Conservation (phyloP, 2,329 filamentous ascomycete genomes). For the Ilyonectria sp. region DNA sequence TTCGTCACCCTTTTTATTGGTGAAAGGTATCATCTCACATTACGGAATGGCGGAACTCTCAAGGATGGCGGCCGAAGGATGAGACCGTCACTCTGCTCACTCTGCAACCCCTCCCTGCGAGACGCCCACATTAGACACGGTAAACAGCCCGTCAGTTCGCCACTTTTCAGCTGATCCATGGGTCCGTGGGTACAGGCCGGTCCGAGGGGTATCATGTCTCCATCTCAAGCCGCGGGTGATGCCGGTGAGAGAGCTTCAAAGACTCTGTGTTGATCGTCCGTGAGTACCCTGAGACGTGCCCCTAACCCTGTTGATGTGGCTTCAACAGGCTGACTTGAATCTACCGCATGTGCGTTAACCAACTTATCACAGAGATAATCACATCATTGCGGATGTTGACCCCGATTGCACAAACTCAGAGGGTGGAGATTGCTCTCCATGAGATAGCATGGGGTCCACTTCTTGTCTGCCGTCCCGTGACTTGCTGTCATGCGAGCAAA, state of each 20-base stretch:
- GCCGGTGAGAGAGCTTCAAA: slow-evolving; percentile 1
- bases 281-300: slow-evolving; percentile 1
- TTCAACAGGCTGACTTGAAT: not conserved
- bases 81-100: slow-evolving; percentile 1
- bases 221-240: not conserved
- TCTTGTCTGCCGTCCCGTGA: not conserved
- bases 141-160: not conserved
- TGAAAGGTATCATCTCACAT: slow-evolving; percentile 1
- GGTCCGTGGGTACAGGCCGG: slow-evolving; percentile 1
- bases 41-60: not conserved
- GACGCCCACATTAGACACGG: not conserved
- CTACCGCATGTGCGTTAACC: slow-evolving; percentile 1
- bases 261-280: slow-evolving; percentile 1
- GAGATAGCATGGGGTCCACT: not conserved
- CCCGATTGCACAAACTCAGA: not conserved
- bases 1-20: slow-evolving; percentile 1
- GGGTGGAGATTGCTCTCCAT: not conserved
- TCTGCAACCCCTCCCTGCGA: slow-evolving; percentile 1
- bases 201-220: not conserved
- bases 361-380: slow-evolving; percentile 1
- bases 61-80: not conserved
- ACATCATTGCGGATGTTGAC: not conserved
- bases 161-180: slow-evolving; percentile 1
- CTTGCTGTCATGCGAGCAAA: not conserved
- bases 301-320: not conserved